Base-by-base conservation (phyloP, 345 rosid genomes). In the Litchi chinensis region DNA sequence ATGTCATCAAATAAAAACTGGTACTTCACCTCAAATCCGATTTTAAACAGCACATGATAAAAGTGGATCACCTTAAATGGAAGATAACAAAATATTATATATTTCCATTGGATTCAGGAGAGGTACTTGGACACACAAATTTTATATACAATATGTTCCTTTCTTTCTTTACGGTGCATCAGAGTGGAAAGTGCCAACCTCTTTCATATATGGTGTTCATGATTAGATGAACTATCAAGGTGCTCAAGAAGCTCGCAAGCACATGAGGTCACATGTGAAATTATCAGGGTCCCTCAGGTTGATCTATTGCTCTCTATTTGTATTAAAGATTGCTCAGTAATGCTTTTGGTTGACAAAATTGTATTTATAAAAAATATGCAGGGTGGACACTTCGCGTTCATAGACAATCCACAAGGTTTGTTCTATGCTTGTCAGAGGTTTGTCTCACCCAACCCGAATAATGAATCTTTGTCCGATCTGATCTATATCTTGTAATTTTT, bases 111-210 rank as follows among this genome's bases (percentile, higher is more conserved):
- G 44, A 11, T 75, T 44, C 10, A 24, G 37, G 65, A 46, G 39
- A 21, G 10, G 9, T 4, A 15, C 32, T 41, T 19, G 44, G 37
- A 56, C 5, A 40, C 9, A 16, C 40, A 65, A 32, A 11, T 11
- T 28, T 41, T 75, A 19, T 68, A 41, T 10, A 11, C 7, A 21
- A 66, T 57, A 37, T 64, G 66, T 32, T 73, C 63, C 32, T 16
- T 44, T 62, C 37, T 32, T 72, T 50, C 83, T 59, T 83, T 32
- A 68, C 93, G 94, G 99, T 15, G 98, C 99, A 75, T 86, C 97
- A n/a, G 95, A 93, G 75, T 97, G 95, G 98, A 94, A 93, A 93
- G 98, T 94, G 76, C 97, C 99, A 66, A 94, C 98, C 8, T 94
- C 98, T 5, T 97, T 97, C 81, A 91, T 97, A 12, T 94, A 94